Conservation (phyloP, 768 basidiomycete genomes). For the Boletus fagicola region DNA sequence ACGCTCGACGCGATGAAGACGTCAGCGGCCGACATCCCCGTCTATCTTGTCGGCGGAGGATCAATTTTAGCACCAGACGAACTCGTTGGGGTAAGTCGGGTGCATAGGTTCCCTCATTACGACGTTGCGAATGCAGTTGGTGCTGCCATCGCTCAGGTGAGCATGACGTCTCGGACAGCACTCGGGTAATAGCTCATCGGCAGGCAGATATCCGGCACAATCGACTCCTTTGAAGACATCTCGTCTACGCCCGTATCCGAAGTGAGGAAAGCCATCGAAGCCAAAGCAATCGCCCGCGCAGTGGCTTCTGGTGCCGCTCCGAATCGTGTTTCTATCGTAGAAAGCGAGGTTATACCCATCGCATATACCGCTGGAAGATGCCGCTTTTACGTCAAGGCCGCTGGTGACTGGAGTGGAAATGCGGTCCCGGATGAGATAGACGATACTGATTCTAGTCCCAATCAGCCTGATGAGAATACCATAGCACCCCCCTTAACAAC, state of each 20-base stretch:
- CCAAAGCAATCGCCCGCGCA: constrained; percentile 43
- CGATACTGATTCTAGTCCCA: constrained; percentile 2
- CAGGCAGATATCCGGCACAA: constrained; percentile 41
- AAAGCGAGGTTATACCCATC: constrained; percentile 52
- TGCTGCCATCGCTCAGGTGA: constrained; percentile 44
- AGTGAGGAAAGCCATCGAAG: constrained; percentile 35
- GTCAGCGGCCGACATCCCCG: constrained; percentile 50
- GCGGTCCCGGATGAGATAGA: constrained; percentile 24
- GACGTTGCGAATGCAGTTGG: constrained; percentile 65
- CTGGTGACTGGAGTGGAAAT: constrained; percentile 46
- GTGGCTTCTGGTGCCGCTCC: constrained; percentile 45
- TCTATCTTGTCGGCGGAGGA: constrained; percentile 66
- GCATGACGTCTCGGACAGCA: background rate
- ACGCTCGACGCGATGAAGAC: constrained; percentile 67
- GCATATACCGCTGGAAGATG: constrained; percentile 35
- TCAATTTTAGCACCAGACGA: constrained; percentile 53
- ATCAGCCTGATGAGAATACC: constrained; percentile 5
- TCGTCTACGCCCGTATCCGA: constrained; percentile 33
- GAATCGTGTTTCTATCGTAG: constrained; percentile 47
- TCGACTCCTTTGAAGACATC: constrained; percentile 46
- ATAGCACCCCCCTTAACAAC: background rate
- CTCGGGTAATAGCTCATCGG: constrained; percentile 4
- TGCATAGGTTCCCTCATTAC: constrained; percentile 49
- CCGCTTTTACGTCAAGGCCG: constrained; percentile 56
- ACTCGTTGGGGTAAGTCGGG: constrained; percentile 50